Evolutionary conservation across 495 filamentous ascomycete genomes (phyloP).

Genomic region (Aspergillus taichungensis): DNA sequence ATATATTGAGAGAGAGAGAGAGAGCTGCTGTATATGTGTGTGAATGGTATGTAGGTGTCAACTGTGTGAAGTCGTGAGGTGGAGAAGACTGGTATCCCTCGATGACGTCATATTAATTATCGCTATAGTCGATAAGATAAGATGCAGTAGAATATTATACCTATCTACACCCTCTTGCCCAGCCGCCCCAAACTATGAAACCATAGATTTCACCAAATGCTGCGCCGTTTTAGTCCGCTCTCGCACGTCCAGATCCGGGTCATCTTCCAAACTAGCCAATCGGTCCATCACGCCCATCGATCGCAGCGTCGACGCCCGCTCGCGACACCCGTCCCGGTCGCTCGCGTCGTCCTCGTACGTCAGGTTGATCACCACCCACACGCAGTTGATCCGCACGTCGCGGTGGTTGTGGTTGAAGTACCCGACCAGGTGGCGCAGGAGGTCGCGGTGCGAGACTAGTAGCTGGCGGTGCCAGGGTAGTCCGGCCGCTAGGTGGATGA

Average conservation of each 20-base stretch:
- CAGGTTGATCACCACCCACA: constrained; percentile 76
- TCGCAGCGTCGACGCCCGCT: constrained; percentile 58
- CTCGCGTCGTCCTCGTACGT: constrained; percentile 65
- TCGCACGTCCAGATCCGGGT: constrained; percentile 72
- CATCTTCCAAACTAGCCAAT: constrained; percentile 54
- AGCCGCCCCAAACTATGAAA: too few relatives aligned
- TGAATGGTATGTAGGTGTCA: too few relatives aligned
- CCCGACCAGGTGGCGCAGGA: constrained; percentile 42
- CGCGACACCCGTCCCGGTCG: constrained; percentile 50
- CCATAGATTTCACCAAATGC: constrained; percentile 48
- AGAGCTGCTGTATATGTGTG: too few relatives aligned
- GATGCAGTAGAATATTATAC: too few relatives aligned
- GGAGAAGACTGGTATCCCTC: too few relatives aligned
- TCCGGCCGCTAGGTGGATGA: constrained; percentile 81
- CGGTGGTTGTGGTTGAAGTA: constrained; percentile 60
- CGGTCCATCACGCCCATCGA: constrained; percentile 61
- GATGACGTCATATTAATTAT: too few relatives aligned
- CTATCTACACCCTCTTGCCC: too few relatives aligned
- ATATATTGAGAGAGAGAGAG: too few relatives aligned
- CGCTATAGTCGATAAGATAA: too few relatives aligned
- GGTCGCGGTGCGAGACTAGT: constrained; percentile 54
- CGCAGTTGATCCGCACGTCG: constrained; percentile 63
- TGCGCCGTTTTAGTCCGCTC: constrained; percentile 75
- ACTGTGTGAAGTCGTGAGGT: too few relatives aligned
- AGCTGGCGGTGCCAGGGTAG: constrained; percentile 64